phyloP scores from a whole-genome alignment of 2,329 filamentous ascomycete species.

The Didymella pomorum region DNA sequence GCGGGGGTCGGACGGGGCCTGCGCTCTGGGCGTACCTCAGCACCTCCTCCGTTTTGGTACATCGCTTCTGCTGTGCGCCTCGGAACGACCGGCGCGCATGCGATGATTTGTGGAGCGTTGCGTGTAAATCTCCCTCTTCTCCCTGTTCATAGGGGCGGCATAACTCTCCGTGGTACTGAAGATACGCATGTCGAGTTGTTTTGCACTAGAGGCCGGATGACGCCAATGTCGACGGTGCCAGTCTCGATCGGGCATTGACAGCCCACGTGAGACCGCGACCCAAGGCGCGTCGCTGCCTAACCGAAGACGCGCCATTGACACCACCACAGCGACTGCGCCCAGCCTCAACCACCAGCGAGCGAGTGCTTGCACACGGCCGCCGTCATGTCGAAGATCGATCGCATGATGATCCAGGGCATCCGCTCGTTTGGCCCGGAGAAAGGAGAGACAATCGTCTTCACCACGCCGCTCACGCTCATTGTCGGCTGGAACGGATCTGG shows the following conservation, averaged over 20 bases:
- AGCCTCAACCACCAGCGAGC: conserved; percentile 2
- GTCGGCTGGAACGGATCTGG: conserved; percentile 97
- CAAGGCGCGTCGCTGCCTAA: not conserved
- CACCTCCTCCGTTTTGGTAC: conserved; percentile 46
- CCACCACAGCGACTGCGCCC: not conserved
- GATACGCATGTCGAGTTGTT: not conserved
- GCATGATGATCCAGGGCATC: conserved; percentile 82
- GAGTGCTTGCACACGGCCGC: conserved; percentile 2
- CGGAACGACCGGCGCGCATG: conserved; percentile 7
- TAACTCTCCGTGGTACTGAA: not conserved
- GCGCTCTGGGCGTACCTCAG: conserved; percentile 37
- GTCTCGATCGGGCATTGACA: conserved; percentile 1
- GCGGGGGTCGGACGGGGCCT: not conserved
- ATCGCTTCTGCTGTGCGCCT: conserved; percentile 35
- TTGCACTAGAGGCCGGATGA: conserved; percentile 3
- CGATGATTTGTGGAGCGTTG: conserved; percentile 1
- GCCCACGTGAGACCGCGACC: conserved; percentile 6
- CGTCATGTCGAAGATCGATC: conserved; percentile 75
- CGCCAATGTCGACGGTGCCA: not conserved
- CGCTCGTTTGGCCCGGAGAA: conserved; percentile 84
- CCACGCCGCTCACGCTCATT: conserved; percentile 90
- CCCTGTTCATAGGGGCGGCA: conserved; percentile 11
- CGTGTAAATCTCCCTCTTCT: not conserved
- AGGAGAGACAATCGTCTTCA: conserved; percentile 84
- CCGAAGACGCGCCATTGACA: not conserved